Conservation (phyloP, 805 yeast genomes). For the Ogataea trehalophila region DNA sequence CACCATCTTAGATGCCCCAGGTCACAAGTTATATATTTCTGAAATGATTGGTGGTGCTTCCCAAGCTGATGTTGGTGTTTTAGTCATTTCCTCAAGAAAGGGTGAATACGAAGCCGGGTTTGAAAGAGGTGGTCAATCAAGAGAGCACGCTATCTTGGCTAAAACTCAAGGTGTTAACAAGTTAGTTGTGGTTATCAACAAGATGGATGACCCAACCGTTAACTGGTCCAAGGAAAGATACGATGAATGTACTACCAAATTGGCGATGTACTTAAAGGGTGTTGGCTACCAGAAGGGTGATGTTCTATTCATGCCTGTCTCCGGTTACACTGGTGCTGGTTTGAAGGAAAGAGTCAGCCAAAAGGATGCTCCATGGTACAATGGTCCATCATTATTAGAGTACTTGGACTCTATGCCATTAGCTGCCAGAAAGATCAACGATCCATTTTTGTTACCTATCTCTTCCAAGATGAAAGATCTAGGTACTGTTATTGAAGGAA, state of each 20-base stretch:
- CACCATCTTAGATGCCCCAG: conserved; percentile 98
- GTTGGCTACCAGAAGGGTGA: conserved; percentile 89
- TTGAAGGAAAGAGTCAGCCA: conserved; percentile 77
- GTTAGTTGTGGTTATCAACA: conserved; percentile 89
- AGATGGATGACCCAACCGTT: conserved; percentile 99
- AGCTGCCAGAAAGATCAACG: conserved; percentile 80
- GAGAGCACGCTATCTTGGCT: conserved; percentile 96
- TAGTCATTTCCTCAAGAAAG: conserved; percentile 96
- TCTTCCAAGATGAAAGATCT: conserved; percentile 93
- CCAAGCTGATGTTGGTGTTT: conserved; percentile 97
- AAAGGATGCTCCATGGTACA: conserved; percentile 85
- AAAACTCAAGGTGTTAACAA: conserved; percentile 98
- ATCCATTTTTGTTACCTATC: conserved; percentile 96
- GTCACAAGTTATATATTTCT: conserved; percentile 97
- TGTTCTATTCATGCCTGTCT: conserved; percentile 91
- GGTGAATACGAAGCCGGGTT: conserved; percentile 99
- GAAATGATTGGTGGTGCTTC: conserved; percentile 99
- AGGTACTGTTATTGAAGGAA: conserved; percentile 98
- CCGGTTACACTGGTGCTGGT: conserved; percentile 97
- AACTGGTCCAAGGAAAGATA: conserved; percentile 94
- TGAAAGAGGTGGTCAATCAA: conserved; percentile 98
- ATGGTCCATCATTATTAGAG: conserved; percentile 88
- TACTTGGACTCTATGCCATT: conserved; percentile 79
- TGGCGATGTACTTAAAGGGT: conserved; percentile 73
- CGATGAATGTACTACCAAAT: conserved; percentile 87